Evolutionary conservation across 2,329 filamentous ascomycete genomes (phyloP).

Genomic region (Ophiosphaerella narmari): DNA sequence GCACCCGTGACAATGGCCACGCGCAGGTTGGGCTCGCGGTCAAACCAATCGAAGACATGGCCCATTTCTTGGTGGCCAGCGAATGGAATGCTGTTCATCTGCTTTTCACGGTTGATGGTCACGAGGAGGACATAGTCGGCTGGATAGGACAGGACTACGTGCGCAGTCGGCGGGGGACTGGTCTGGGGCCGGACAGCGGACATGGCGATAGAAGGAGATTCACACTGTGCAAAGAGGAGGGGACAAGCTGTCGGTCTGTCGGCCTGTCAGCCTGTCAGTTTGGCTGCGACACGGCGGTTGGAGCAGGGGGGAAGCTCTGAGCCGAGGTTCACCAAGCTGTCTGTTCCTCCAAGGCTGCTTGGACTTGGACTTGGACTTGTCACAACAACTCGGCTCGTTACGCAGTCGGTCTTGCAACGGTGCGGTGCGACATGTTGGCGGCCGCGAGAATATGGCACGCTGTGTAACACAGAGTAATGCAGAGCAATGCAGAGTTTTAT

Average conservation of each 20-base stretch:
- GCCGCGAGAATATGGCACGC: too few relatives aligned
- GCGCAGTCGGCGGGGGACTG: slow-evolving; percentile 35
- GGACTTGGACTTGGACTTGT: too few relatives aligned
- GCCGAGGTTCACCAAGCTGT: slow-evolving; percentile 3
- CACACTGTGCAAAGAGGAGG: background rate
- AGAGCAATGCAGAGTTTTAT: too few relatives aligned
- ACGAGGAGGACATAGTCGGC: slow-evolving; percentile 56
- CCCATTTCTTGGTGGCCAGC: slow-evolving; percentile 56
- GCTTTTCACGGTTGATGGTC: slow-evolving; percentile 57
- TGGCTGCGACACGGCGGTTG: background rate
- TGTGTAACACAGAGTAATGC: too few relatives aligned
- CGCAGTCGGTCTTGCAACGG: too few relatives aligned
- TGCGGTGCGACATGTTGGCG: too few relatives aligned
- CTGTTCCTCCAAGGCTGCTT: too few relatives aligned
- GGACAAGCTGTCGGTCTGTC: background rate
- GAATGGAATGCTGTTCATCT: slow-evolving; percentile 53
- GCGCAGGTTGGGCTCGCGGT: slow-evolving; percentile 54
- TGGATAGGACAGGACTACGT: slow-evolving; percentile 53
- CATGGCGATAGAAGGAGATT: slow-evolving; percentile 19
- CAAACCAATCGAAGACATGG: slow-evolving; percentile 59
- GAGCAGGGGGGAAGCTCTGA: slow-evolving; percentile 3
- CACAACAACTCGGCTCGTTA: too few relatives aligned
- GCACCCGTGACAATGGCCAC: slow-evolving; percentile 56
- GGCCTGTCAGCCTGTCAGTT: background rate
- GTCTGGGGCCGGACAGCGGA: slow-evolving; percentile 33